A percentile compares a stretch with the other conserved stretches of the same genome.
phyloP scores from a whole-genome alignment of 495 filamentous ascomycete genomes.

The Hypoxylon crocopeplum region DNA sequence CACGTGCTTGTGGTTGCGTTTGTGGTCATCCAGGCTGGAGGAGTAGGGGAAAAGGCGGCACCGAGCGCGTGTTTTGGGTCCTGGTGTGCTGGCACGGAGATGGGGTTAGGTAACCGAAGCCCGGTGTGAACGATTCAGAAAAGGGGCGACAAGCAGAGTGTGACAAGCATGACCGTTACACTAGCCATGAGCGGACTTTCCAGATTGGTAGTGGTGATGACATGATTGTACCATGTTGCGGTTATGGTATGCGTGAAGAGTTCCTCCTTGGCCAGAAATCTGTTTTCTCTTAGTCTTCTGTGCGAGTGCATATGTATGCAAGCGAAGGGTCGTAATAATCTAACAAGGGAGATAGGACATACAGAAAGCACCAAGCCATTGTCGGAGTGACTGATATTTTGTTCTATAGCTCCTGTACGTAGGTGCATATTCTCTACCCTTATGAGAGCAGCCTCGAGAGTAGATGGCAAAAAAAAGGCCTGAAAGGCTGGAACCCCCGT shows the following conservation, averaged over 20 bases:
- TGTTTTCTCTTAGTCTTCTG: neutral
- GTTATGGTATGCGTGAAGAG: constrained; percentile 3
- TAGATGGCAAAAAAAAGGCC: neutral
- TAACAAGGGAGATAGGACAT: neutral
- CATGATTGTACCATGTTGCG: neutral
- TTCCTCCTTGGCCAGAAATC: neutral
- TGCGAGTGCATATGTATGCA: neutral
- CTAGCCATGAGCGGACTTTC: constrained; percentile 29
- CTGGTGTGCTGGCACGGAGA: constrained; percentile 63
- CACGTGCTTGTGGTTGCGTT: constrained; percentile 1
- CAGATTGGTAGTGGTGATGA: neutral
- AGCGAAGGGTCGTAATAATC: neutral
- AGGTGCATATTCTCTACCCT: constrained; percentile 4
- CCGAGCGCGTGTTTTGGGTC: constrained; percentile 87
- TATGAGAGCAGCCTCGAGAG: neutral
- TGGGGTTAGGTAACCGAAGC: constrained; percentile 89
- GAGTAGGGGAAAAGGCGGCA: constrained; percentile 68
- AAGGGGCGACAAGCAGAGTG: constrained; percentile 75
- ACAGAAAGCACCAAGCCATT: constrained; percentile 2
- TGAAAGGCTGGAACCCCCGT: constrained; percentile 5
- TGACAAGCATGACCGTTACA: constrained; percentile 86
- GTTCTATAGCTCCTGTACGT: neutral
- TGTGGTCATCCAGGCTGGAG: neutral
- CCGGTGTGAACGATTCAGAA: constrained; percentile 64
- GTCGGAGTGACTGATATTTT: neutral